These are phyloP conservation scores for Ascochyta viciae-villosae DNA, from an alignment of 2,329 filamentous ascomycete genomes.

Conservation along the genomic window DNA sequence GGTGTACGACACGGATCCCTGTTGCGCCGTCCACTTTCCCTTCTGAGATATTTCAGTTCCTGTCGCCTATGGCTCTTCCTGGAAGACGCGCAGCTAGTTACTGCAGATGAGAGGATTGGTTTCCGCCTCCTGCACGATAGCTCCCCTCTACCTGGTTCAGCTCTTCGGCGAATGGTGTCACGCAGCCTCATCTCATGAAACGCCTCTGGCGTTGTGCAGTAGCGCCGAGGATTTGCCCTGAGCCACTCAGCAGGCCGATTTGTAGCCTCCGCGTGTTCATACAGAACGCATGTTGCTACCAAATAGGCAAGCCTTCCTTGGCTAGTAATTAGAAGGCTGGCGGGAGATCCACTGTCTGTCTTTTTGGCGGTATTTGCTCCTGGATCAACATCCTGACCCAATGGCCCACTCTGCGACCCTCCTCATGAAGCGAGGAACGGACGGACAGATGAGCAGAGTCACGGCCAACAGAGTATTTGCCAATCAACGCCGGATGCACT, in stretches of 20 bases:
- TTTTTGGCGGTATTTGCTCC: slow-evolving; percentile 26
- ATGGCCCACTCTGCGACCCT: slow-evolving; percentile 33
- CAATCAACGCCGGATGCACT: background rate
- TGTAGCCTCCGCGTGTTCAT: slow-evolving; percentile 29
- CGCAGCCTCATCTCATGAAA: slow-evolving; percentile 41
- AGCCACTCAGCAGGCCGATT: slow-evolving; percentile 14
- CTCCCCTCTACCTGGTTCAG: slow-evolving; percentile 38
- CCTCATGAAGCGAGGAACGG: slow-evolving; percentile 23
- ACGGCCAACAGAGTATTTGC: slow-evolving; percentile 17
- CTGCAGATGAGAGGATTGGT: slow-evolving; percentile 34
- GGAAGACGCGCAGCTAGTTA: slow-evolving; percentile 30
- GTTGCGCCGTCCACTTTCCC: slow-evolving; percentile 13
- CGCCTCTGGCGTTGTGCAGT: slow-evolving; percentile 26
- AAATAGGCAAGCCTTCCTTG: slow-evolving; percentile 26
- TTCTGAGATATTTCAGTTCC: slow-evolving; percentile 9
- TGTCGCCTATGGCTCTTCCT: slow-evolving; percentile 23
- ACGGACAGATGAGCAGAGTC: slow-evolving; percentile 18
- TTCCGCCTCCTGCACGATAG: slow-evolving; percentile 27
- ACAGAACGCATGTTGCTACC: slow-evolving; percentile 24
- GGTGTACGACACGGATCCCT: slow-evolving; percentile 16
- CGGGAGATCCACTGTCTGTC: slow-evolving; percentile 27
- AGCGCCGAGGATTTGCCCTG: slow-evolving; percentile 25
- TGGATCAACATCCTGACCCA: slow-evolving; percentile 16
- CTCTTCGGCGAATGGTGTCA: slow-evolving; percentile 31
- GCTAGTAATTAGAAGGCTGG: slow-evolving; percentile 25